A percentile compares a stretch with the other conserved stretches of the same genome.
Conservation (phyloP, 1,284 basidiomycete species). For the Pseudomicrostroma phylloplanum region DNA sequence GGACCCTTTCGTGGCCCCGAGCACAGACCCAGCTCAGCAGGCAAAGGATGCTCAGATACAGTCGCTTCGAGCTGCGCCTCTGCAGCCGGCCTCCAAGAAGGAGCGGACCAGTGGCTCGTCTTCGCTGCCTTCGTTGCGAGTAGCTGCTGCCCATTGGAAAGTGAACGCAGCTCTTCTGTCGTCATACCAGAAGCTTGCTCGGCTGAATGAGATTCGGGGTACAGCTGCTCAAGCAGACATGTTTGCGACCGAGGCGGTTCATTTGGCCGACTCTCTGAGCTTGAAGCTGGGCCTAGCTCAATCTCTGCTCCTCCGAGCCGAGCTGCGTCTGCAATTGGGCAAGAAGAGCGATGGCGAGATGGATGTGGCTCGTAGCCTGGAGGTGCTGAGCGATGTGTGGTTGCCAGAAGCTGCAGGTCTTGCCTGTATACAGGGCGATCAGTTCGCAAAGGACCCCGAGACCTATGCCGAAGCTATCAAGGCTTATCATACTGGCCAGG, state of each 20-base stretch:
- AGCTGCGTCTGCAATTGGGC: constrained; percentile 25
- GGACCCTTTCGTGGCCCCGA: too few species aligned
- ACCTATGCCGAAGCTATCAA: constrained; percentile 24
- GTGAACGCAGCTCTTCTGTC: constrained; percentile 5
- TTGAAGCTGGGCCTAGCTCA: constrained; percentile 24
- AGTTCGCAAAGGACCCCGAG: constrained; percentile 21
- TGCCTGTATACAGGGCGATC: constrained; percentile 30
- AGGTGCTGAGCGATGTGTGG: constrained; percentile 24
- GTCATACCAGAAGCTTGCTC: constrained; percentile 24
- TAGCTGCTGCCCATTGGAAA: constrained; percentile 1
- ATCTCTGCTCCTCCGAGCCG: constrained; percentile 30
- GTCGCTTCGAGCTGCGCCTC: too few species aligned
- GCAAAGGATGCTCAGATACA: too few species aligned
- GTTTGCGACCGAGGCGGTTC: constrained; percentile 34
- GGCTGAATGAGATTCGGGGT: constrained; percentile 34
- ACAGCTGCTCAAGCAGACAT: constrained; percentile 37
- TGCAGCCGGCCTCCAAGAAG: too few species aligned
- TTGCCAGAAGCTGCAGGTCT: constrained; percentile 26
- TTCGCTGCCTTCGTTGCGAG: background rate
- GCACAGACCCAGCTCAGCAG: too few species aligned
- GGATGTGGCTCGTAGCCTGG: constrained; percentile 26
- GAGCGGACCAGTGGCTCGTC: too few species aligned
- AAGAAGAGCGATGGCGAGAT: constrained; percentile 21
- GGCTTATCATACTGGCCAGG: constrained; percentile 24
- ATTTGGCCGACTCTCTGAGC: constrained; percentile 24